phyloP scores from a whole-genome alignment of 1,284 basidiomycete genomes.

The Ceratobasidium sp. region DNA sequence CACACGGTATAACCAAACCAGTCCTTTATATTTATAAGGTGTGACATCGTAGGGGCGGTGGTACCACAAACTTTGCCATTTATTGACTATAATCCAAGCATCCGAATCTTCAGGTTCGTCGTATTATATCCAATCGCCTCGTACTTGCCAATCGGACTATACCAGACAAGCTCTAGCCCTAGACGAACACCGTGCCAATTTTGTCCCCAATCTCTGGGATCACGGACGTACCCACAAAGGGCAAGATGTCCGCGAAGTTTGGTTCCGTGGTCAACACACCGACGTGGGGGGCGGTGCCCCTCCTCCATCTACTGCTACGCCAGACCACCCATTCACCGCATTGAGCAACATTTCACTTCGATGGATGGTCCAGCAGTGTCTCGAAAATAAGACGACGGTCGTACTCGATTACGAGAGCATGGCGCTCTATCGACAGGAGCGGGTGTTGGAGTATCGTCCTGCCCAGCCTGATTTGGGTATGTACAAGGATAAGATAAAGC shows the following conservation, averaged over 20 bases:
- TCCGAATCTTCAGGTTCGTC: conserved; percentile 26
- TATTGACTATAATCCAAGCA: conserved; percentile 33
- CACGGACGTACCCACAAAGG: background rate
- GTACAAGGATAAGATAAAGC: background rate
- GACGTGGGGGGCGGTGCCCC: conserved; percentile 38
- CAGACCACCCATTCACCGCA: background rate
- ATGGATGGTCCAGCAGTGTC: conserved; percentile 37
- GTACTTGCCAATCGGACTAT: background rate
- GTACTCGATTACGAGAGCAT: background rate
- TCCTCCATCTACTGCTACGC: too few relatives aligned
- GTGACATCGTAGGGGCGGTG: background rate
- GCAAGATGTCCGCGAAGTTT: conserved; percentile 34
- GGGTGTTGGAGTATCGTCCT: background rate
- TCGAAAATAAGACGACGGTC: background rate
- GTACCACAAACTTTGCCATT: conserved; percentile 33
- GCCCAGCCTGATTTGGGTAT: background rate
- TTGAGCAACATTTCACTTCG: conserved; percentile 34
- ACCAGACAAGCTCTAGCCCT: conserved; percentile 45
- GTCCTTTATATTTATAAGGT: too few relatives aligned
- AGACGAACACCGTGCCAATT: conserved; percentile 46
- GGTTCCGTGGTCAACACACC: conserved; percentile 36
- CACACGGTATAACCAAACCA: background rate
- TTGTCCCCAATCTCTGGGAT: conserved; percentile 42
- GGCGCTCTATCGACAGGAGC: background rate
- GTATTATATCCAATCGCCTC: background rate